Evolutionary conservation across 495 filamentous ascomycete genomes (phyloP), one percentile per base, ranked within the genome.

Genomic region (Penicillium soppii): DNA sequence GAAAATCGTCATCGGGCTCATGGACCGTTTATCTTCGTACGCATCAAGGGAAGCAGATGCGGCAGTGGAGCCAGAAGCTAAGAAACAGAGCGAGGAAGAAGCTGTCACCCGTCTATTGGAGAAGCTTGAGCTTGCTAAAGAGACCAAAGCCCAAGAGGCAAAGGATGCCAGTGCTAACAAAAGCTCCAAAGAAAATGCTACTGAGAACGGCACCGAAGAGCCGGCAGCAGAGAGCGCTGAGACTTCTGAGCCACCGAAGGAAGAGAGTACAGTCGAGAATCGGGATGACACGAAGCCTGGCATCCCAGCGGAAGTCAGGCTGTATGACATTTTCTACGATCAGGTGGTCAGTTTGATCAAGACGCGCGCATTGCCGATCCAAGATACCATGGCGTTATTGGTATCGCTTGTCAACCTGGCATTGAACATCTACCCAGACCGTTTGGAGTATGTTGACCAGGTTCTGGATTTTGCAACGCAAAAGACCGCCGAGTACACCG

Each of bases 271-370:
- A 51, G 35, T 45, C 16, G 42, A 58, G 10, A 61, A 56, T 33
- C 55, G 50, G 4, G 54, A 59, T 17, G 58, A 65, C 42, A 42
- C 65, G 57, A 82, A 82, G 21, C 70, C 84, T 54, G 85, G 80
- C 16, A 87, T 94, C 58, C 90, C 92, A 2, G 81, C 87, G 38
- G 85, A 91, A 66, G 82, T 96, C 43, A 92, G 87, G 68, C 81
- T 98, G 8, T 98, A 97, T 70, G 91, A 96, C 70, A 91, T 97
- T 37, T 98, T 98, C 73, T 95, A 96, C 63, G 89, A 95, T 39
- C 94, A 98, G 63, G 95, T 97, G 44, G 86, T 91, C 54, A 91
- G 90, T 60, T 78, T 98, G 37, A 91, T 97, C 54, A 90, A 89
- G 68, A 86, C 87, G 15, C 91, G 96, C 60, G 85, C 89, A 55